phyloP scores from a whole-genome alignment of 1,139 yeast genomes.

The Chernovozyma aurita region DNA sequence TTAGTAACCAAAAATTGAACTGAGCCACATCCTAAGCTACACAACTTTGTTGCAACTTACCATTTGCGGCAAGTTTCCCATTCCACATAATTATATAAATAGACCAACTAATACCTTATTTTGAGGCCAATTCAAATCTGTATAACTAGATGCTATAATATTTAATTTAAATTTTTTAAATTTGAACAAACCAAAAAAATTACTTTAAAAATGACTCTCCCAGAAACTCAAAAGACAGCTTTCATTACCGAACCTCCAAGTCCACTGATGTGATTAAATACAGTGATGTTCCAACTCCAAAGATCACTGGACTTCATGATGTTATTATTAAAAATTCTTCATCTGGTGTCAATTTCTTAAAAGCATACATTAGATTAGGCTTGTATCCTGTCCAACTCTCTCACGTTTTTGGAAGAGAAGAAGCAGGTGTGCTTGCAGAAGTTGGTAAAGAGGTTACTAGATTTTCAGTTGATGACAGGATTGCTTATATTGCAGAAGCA shows the following conservation, averaged over 20 bases:
- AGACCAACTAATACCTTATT: too few relatives aligned
- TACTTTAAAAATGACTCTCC: slow-evolving; percentile 36
- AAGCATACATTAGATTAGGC: slow-evolving; percentile 76
- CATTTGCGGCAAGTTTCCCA: too few relatives aligned
- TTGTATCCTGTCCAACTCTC: slow-evolving; percentile 61
- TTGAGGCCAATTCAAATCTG: too few relatives aligned
- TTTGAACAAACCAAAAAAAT: too few relatives aligned
- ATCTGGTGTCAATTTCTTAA: slow-evolving; percentile 81
- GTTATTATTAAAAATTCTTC: slow-evolving; percentile 66
- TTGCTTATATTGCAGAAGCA: slow-evolving; percentile 48
- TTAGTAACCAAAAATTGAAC: too few relatives aligned
- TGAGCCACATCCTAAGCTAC: too few relatives aligned
- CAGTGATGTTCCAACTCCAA: slow-evolving; percentile 56
- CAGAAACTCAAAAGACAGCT: slow-evolving; percentile 56
- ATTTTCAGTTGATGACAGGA: slow-evolving; percentile 66
- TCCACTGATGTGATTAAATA: slow-evolving; percentile 35
- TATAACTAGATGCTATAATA: too few relatives aligned
- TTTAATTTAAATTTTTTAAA: too few relatives aligned
- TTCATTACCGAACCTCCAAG: slow-evolving; percentile 53
- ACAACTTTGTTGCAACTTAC: too few relatives aligned
- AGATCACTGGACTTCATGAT: slow-evolving; percentile 45
- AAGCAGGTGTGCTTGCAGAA: slow-evolving; percentile 68
- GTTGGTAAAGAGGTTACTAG: slow-evolving; percentile 57
- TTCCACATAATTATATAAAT: too few relatives aligned
- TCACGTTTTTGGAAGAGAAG: slow-evolving; percentile 74